Evolutionary conservation across 306 rosid species (phyloP), one percentile per base, ranked within the genome.

Genomic region (Vachellia pachyceras): DNA sequence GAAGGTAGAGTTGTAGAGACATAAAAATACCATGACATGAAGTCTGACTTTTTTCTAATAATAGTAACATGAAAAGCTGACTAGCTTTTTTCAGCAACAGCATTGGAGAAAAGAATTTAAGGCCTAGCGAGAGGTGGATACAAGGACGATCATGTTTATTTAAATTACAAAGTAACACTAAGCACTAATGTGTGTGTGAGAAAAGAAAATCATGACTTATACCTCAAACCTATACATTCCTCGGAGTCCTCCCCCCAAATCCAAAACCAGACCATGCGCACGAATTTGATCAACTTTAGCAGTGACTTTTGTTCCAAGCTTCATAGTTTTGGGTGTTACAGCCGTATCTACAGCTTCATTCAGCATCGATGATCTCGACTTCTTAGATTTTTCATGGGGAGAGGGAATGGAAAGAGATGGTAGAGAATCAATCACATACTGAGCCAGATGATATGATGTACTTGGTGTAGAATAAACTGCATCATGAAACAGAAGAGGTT

Each of bases 181-280:
- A 58, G 35, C 65, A 40, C 22, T n/a, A 35, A 39, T 72, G 47
- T 39, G 47, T 65, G 45, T n/a, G 47, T 35, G 73, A 5, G 22
- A 58, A 57, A 58, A 20, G 5, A 4, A 22, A 58, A 23, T 23
- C 36, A 58, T 29, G 12, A 41, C 64, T 68, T 80, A 25, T 90
- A 91, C 99, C 99, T 95, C 87, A 22, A 89, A 93, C 60, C 92
- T 90, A 86, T 90, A 89, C 97, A 95, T 93, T 73, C 94, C 99
- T 66, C 88, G 92, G 46, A 88, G 73, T 77, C 94, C 97, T 83
- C 91, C 90, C 45, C 98, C 97, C 86, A 95, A 89, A 84, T 93
- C 98, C 86, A 95, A 92, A 46, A 93, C 97, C 82, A 95, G 88
- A 57, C 99, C 99, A 37, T 71, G 91, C 2, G 92, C 75, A 57